These are phyloP conservation scores for Chytriomyces sp. DNA, from an alignment of 192 early-diverging fungal genomes.

Conservation along the genomic window DNA sequence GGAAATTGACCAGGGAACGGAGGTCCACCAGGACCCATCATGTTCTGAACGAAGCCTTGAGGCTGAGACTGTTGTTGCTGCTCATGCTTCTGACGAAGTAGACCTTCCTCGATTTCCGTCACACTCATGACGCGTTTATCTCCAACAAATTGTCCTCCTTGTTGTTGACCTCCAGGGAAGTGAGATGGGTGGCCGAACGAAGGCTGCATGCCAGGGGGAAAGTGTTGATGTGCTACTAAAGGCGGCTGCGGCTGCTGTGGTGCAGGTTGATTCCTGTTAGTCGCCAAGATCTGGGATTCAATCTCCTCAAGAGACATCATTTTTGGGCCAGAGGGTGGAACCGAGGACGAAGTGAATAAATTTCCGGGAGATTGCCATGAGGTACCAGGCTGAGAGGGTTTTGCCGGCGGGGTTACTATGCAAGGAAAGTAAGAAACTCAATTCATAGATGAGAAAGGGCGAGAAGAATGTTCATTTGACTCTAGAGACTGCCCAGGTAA, in stretches of 20 bases:
- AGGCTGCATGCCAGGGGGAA: background rate
- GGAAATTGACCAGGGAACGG: background rate
- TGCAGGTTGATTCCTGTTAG: background rate
- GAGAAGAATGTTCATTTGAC: background rate
- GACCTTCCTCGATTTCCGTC: slow-evolving; percentile 35
- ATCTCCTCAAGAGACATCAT: slow-evolving; percentile 47
- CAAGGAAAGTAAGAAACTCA: background rate
- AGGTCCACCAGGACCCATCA: background rate
- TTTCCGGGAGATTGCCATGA: no score
- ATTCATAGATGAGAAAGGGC: background rate
- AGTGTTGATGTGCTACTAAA: background rate
- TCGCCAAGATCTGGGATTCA: slow-evolving; percentile 33
- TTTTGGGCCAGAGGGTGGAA: slow-evolving; percentile 8
- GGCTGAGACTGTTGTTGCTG: slow-evolving; percentile 28
- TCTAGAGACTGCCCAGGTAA: background rate
- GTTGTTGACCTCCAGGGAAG: slow-evolving; percentile 6
- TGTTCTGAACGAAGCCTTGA: background rate
- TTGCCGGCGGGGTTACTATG: no score
- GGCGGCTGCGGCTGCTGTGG: slow-evolving; percentile 17
- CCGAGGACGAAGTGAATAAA: background rate
- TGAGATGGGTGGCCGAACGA: background rate
- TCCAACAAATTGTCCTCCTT: no score
- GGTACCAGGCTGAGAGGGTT: no score
- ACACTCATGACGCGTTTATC: slow-evolving; percentile 35
- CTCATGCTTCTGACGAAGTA: slow-evolving; percentile 28